A percentile compares a stretch with the other conserved stretches of the same genome.
These are phyloP conservation scores for Xylaria sp. DNA, from an alignment of 2,329 filamentous ascomycete species.

Conservation along the genomic window DNA sequence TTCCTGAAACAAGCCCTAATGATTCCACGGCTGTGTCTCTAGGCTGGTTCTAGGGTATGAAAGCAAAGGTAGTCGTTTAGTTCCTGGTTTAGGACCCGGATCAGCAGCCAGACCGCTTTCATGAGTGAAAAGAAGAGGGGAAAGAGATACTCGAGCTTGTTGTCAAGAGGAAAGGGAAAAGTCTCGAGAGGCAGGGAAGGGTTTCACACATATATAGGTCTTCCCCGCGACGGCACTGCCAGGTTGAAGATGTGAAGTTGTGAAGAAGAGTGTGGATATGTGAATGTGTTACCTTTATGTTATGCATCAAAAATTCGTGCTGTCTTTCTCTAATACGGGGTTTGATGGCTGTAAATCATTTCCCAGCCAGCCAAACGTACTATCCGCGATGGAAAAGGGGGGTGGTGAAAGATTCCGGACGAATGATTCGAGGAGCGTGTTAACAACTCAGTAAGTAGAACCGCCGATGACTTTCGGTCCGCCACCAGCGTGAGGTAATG, in stretches of 20 bases:
- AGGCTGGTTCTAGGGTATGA: conserved; percentile 21
- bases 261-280: conserved; percentile 11
- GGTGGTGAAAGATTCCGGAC: background rate
- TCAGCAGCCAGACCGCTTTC: conserved; percentile 21
- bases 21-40: conserved; percentile 29
- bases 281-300: conserved; percentile 21
- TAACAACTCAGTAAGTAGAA: conserved; percentile 8
- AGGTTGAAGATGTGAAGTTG: background rate
- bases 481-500: conserved; percentile 24
- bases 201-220: conserved; percentile 25
- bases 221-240: conserved; percentile 8
- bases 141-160: conserved; percentile 10
- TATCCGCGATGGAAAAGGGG: conserved; percentile 7
- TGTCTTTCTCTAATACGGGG: conserved; percentile 8
- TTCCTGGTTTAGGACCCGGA: conserved; percentile 15
- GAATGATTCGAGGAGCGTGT: background rate
- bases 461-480: conserved; percentile 14
- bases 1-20: conserved; percentile 13
- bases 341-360: conserved; percentile 13
- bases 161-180: conserved; percentile 1
- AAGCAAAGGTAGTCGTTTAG: conserved; percentile 12
- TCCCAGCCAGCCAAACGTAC: conserved; percentile 4
- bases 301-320: conserved; percentile 7
- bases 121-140: background rate
- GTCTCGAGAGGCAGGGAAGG: conserved; percentile 9